Percentiles rank a stretch among this genome's conserved stretches.
These are phyloP conservation scores for Nephelium lappaceum DNA, from an alignment of 345 rosid species.

Conservation along the genomic window DNA sequence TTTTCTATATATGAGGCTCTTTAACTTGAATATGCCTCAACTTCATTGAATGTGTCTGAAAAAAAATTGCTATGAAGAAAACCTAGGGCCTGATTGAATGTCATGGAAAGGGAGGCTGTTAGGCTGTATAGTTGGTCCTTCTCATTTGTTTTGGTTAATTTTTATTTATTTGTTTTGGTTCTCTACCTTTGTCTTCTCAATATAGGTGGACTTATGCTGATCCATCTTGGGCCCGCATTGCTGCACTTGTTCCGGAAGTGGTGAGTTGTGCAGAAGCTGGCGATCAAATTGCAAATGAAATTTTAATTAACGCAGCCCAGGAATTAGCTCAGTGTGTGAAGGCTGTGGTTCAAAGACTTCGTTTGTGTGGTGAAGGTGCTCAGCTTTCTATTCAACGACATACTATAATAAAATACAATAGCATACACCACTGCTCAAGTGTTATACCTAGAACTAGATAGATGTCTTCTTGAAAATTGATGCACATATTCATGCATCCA, in stretches of 20 bases:
- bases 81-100: no score
- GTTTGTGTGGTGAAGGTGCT: slow-evolving; percentile 65
- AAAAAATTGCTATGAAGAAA: no score
- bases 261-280: slow-evolving; percentile 81
- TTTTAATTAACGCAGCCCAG: slow-evolving; percentile 54
- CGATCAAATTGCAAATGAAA: slow-evolving; percentile 64
- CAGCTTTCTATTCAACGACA: background rate
- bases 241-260: slow-evolving; percentile 72
- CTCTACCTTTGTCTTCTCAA: background rate
- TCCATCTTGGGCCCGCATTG: slow-evolving; percentile 86
- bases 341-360: slow-evolving; percentile 69
- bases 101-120: no score
- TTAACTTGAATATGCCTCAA: no score
- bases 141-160: no score
- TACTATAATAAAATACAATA: slow-evolving; percentile 9
- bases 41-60: no score
- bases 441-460: background rate
- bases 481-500: background rate
- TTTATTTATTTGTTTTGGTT: slow-evolving; percentile 7
- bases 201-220: slow-evolving; percentile 78
- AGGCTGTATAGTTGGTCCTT: no score
- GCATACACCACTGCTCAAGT: background rate
- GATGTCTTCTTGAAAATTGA: background rate
- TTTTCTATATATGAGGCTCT: no score
- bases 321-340: slow-evolving; percentile 75